A percentile compares a stretch with the other conserved stretches of the same genome.
phyloP scores from a whole-genome alignment of 805 yeast genomes.

The Candida takata region DNA sequence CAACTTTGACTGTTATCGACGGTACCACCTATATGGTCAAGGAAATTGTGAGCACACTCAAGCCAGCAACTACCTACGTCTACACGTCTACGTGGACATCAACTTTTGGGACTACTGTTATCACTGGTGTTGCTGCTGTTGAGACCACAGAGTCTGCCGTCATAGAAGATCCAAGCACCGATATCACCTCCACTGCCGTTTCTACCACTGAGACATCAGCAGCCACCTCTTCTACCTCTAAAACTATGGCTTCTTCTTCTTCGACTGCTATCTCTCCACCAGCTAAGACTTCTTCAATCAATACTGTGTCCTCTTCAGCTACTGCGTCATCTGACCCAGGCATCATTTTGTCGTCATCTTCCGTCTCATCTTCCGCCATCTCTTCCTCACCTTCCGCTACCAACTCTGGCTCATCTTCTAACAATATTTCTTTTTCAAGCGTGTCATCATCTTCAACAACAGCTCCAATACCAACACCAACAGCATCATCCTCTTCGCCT shows the following conservation, averaged over 20 bases:
- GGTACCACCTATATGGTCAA: constrained; percentile 23
- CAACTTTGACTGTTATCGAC: constrained; percentile 14
- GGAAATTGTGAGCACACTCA: constrained; percentile 20
- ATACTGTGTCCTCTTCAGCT: constrained; percentile 4
- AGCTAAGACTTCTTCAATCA: neutral
- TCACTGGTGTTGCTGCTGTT: constrained; percentile 9
- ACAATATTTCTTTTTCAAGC: neutral
- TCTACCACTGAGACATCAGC: constrained; percentile 3
- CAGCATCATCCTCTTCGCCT: constrained; percentile 1
- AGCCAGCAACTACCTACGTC: constrained; percentile 19
- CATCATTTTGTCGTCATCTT: constrained; percentile 2
- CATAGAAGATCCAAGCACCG: constrained; percentile 2
- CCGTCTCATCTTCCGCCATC: constrained; percentile 5
- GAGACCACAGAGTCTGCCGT: constrained; percentile 8
- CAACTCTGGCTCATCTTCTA: neutral
- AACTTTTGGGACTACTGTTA: constrained; percentile 15
- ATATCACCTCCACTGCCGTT: constrained; percentile 3
- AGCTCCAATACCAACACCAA: neutral
- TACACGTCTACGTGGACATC: constrained; percentile 19
- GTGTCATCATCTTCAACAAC: constrained; percentile 1
- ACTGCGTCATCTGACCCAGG: neutral
- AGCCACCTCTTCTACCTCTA: neutral
- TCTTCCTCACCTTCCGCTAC: constrained; percentile 1
- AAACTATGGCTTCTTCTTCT: constrained; percentile 1
- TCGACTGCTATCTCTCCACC: constrained; percentile 3